Percentiles rank a stretch among this genome's conserved stretches.
Conservation (phyloP, 208 protist genomes). For the Trypanosoma platydactyli region DNA sequence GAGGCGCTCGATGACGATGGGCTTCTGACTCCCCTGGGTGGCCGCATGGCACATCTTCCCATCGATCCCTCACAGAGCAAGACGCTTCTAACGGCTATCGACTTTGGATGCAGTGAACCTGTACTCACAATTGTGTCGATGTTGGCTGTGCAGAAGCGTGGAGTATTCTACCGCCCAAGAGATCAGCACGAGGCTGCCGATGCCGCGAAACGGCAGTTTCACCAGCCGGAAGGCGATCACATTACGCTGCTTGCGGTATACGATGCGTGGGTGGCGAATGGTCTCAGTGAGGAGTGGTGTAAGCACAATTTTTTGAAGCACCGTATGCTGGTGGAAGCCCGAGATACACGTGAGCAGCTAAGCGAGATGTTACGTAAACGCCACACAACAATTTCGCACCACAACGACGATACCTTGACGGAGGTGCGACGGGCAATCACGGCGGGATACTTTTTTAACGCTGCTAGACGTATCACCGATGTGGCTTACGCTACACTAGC, state of each 20-base stretch:
- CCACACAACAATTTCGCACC: slow-evolving; percentile 93
- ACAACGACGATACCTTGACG: slow-evolving; percentile 86
- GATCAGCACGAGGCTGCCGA: slow-evolving; percentile 94
- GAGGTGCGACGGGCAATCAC: slow-evolving; percentile 95
- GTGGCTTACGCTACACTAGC: slow-evolving; percentile 81
- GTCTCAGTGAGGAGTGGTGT: slow-evolving; percentile 96
- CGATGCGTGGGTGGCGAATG: slow-evolving; percentile 86
- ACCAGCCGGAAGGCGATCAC: slow-evolving; percentile 96
- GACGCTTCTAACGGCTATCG: slow-evolving; percentile 96
- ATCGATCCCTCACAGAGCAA: slow-evolving; percentile 98
- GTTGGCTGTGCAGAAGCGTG: slow-evolving; percentile 92
- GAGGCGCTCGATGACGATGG: slow-evolving; percentile 98
- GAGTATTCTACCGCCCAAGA: slow-evolving; percentile 91
- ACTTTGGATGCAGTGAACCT: slow-evolving; percentile 97
- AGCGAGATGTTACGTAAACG: slow-evolving; percentile 94
- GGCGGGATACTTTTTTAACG: slow-evolving; percentile 98
- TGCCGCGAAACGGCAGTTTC: slow-evolving; percentile 95
- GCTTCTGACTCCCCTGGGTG: slow-evolving; percentile 96
- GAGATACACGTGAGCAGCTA: slow-evolving; percentile 97
- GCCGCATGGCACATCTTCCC: slow-evolving; percentile 98
- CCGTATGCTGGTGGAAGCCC: slow-evolving; percentile 93
- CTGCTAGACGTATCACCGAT: slow-evolving; percentile 89
- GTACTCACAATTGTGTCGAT: slow-evolving; percentile 98
- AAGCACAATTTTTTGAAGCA: slow-evolving; percentile 98
- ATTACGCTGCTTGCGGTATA: slow-evolving; percentile 97